A percentile compares a stretch with the other conserved stretches of the same genome.
phyloP scores from a whole-genome alignment of 1,284 basidiomycete genomes.

The Marasmius sp. region DNA sequence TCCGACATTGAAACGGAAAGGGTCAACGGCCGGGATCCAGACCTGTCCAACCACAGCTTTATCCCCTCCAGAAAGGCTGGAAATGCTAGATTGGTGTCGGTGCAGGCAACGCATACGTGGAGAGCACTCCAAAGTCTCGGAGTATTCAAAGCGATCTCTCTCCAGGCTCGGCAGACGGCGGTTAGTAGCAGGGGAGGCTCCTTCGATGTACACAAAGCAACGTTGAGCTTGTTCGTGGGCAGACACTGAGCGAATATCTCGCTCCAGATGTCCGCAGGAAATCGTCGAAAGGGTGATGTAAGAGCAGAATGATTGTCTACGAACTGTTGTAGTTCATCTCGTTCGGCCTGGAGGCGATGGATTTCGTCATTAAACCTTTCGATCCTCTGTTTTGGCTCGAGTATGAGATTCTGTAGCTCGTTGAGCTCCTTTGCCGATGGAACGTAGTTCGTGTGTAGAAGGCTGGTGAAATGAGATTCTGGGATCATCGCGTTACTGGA shows the following conservation, averaged over 20 bases:
- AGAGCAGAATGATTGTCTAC: not conserved
- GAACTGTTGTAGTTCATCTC: not conserved
- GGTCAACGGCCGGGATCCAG: too few species aligned
- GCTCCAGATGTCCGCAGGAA: constrained; percentile 3
- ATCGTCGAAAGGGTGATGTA: constrained; percentile 1
- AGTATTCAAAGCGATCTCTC: not conserved
- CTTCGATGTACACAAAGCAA: not conserved
- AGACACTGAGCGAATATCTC: constrained; percentile 8
- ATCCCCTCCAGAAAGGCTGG: too few species aligned
- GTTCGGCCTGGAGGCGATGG: not conserved
- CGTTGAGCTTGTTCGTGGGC: not conserved
- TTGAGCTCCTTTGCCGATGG: not conserved
- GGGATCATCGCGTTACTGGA: not conserved
- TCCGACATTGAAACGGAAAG: too few species aligned
- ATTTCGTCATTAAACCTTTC: not conserved
- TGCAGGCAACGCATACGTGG: not conserved
- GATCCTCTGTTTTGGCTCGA: not conserved
- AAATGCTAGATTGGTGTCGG: too few species aligned
- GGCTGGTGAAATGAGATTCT: not conserved
- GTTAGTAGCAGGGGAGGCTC: not conserved
- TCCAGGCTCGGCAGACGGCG: not conserved
- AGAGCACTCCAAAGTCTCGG: constrained; percentile 1
- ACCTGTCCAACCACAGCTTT: too few species aligned
- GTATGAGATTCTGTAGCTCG: not conserved
- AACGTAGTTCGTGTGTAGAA: not conserved